Base-by-base conservation (phyloP, 495 filamentous ascomycete species). In the Hyaloscypha variabilis region DNA sequence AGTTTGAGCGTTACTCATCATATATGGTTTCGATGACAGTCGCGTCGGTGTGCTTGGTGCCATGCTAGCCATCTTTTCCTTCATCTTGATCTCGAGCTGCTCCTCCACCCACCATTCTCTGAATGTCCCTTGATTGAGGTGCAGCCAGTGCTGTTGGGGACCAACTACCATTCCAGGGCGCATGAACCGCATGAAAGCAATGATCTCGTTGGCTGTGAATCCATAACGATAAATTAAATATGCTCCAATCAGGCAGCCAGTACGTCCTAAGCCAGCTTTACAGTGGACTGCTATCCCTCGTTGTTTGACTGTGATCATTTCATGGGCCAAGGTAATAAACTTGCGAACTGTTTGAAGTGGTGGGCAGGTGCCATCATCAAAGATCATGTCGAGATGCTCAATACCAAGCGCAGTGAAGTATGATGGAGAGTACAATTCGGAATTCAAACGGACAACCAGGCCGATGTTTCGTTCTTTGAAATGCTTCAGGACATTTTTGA, bases 161-260 rank as follows among this genome's bases (percentile, higher is more conserved):
- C 95, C 95, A 34, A 99, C 95, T 2, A 99, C 95, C 95, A 99
- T 99, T 24, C 95, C 95, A 0, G 95, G 95, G 36, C 95, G 88
- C 95, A 98, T 99, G 78, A 99, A 99, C 65, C 95, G 88, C 95
- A 99, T 98, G 78, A 92, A 99, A 6, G 95, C 91, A 77, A 99
- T 99, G 69, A 97, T 86, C 76, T 99, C 95, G 74, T 97, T 97
- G 36, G 96, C 95, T 1, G 94, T 98, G 74, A 98, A 99, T n/a
- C 93, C 96, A 77, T 98, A 88, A 60, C 93, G 84, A 78, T 99
- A 99, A 71, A 99, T 97, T 29, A 99, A 82, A 76, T 99, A 98
- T 31, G 95, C 95, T 58, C 95, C 95, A 70, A 99, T 98, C 60
- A 99, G 79, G 74, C 95, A 98, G 3, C 92, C 95, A 3, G 95